Conservation (phyloP, 305 asterid genomes). For the Monarda citriodora region DNA sequence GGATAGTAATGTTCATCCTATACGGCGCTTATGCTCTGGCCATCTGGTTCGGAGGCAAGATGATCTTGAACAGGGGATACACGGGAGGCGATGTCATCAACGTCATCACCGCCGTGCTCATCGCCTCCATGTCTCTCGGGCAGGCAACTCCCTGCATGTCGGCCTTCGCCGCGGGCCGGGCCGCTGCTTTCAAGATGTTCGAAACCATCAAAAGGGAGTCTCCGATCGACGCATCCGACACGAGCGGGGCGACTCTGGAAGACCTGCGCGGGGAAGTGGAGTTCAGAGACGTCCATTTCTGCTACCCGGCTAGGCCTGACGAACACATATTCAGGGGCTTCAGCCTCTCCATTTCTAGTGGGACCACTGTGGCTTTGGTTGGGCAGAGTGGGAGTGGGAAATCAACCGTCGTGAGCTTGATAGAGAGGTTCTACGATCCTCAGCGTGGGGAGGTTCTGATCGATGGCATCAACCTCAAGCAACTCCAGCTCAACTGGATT, state of each 20-base stretch:
- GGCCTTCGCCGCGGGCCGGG: constrained; percentile 62
- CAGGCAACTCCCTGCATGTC: constrained; percentile 55
- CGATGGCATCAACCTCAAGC: constrained; percentile 54
- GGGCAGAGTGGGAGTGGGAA: constrained; percentile 80
- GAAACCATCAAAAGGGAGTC: constrained; percentile 49
- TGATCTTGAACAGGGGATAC: constrained; percentile 51
- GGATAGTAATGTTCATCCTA: constrained; percentile 30
- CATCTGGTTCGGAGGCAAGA: constrained; percentile 49
- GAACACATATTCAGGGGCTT: constrained; percentile 51
- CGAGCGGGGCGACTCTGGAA: constrained; percentile 28
- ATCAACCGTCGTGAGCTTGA: constrained; percentile 54
- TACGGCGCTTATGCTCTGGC: constrained; percentile 54
- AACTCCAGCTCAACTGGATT: constrained; percentile 58
- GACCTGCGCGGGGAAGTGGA: constrained; percentile 55
- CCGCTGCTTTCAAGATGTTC: constrained; percentile 64
- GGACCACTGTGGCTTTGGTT: constrained; percentile 50
- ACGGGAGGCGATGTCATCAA: constrained; percentile 60
- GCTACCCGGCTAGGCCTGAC: constrained; percentile 59
- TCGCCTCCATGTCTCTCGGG: constrained; percentile 54
- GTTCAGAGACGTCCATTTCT: constrained; percentile 46
- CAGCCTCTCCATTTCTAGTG: constrained; percentile 41
- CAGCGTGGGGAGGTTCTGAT: constrained; percentile 48
- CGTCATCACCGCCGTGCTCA: constrained; percentile 40
- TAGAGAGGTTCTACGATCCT: constrained; percentile 69
- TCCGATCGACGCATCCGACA: constrained; percentile 45